phyloP scores from a whole-genome alignment of 2,329 filamentous ascomycete species.

The Hypoxylon sp. region DNA sequence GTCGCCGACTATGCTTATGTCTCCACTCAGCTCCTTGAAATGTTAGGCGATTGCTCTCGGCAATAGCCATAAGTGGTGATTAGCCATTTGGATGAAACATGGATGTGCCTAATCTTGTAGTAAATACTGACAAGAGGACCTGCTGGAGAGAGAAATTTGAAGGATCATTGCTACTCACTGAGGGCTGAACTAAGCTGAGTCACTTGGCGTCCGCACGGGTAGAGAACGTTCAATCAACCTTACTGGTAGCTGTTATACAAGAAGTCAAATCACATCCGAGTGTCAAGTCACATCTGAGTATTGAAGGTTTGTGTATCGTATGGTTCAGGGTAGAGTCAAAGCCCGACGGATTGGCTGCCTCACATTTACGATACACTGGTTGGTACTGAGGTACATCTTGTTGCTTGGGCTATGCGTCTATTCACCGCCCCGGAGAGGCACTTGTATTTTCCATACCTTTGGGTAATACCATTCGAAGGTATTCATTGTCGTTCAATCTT shows the following conservation, averaged over 20 bases:
- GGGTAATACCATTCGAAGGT: neutral
- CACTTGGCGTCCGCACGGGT: neutral
- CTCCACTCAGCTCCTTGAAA: constrained; percentile 17
- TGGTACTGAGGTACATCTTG: neutral
- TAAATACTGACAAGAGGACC: neutral
- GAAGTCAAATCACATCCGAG: no score
- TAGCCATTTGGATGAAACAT: neutral
- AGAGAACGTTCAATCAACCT: neutral
- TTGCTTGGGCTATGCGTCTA: neutral
- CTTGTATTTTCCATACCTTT: neutral
- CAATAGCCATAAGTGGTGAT: constrained; percentile 2
- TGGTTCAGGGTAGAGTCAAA: neutral
- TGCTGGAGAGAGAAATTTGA: neutral
- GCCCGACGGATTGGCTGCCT: neutral
- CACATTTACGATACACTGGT: neutral
- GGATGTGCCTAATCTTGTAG: neutral
- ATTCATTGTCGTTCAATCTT: constrained; percentile 46
- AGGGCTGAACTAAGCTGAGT: neutral
- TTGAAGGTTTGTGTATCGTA: neutral
- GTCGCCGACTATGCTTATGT: constrained; percentile 28
- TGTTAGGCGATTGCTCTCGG: neutral
- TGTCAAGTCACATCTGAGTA: neutral
- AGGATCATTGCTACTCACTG: neutral
- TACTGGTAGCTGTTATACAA: no score
- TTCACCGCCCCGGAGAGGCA: neutral